phyloP scores from a whole-genome alignment of 1,284 basidiomycete species.

The Amylostereum areolatum region DNA sequence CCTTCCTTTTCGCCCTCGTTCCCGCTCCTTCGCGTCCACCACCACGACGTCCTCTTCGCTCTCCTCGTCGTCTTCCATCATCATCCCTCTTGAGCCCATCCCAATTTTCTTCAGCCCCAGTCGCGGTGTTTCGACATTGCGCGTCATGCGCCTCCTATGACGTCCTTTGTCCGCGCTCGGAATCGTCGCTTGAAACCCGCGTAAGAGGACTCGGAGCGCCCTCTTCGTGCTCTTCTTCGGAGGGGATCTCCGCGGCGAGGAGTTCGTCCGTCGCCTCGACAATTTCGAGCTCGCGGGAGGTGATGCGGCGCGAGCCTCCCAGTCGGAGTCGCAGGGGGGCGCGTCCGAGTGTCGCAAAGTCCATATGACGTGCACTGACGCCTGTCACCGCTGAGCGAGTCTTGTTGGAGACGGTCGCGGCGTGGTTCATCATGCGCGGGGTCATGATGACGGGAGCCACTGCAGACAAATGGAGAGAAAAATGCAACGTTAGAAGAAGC shows the following conservation, averaged over 20 bases:
- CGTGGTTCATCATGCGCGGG: slow-evolving; percentile 67
- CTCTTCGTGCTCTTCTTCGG: slow-evolving; percentile 43
- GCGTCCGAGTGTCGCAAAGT: slow-evolving; percentile 69
- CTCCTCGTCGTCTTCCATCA: slow-evolving; percentile 56
- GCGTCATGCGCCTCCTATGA: slow-evolving; percentile 66
- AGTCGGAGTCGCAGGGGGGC: slow-evolving; percentile 66
- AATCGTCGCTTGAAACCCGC: slow-evolving; percentile 89
- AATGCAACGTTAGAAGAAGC: not conserved
- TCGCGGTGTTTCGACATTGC: slow-evolving; percentile 74
- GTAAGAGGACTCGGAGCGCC: slow-evolving; percentile 63
- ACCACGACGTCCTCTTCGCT: slow-evolving; percentile 66
- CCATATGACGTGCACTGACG: slow-evolving; percentile 38
- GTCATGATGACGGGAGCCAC: slow-evolving; percentile 91
- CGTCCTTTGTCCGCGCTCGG: slow-evolving; percentile 80
- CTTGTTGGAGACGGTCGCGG: slow-evolving; percentile 54
- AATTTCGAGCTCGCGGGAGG: slow-evolving; percentile 79
- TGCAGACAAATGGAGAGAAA: slow-evolving; percentile 25
- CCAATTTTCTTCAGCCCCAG: slow-evolving; percentile 78
- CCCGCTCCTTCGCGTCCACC: slow-evolving; percentile 34
- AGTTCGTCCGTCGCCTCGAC: slow-evolving; percentile 78
- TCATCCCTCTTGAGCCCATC: slow-evolving; percentile 69
- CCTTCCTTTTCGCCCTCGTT: slow-evolving; percentile 35
- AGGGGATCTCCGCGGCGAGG: slow-evolving; percentile 63
- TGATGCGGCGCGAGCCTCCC: slow-evolving; percentile 52
- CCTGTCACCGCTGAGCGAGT: slow-evolving; percentile 36